These are phyloP conservation scores for Cerrena zonata DNA, from an alignment of 1,284 basidiomycete species.

Conservation along the genomic window DNA sequence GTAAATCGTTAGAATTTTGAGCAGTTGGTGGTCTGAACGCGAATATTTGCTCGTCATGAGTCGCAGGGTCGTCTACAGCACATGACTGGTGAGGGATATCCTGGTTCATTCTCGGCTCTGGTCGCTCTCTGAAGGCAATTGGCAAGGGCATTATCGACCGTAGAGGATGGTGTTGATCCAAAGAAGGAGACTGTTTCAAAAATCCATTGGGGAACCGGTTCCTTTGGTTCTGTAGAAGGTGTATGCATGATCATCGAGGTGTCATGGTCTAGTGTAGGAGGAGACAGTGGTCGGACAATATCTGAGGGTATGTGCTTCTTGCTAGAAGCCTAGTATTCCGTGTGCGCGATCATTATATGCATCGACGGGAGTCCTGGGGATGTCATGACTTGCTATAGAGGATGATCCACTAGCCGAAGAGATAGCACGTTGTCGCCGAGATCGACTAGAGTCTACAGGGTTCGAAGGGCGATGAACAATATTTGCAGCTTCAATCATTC, in stretches of 20 bases:
- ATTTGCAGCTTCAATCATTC: slow-evolving; percentile 57
- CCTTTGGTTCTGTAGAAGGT: too few relatives aligned
- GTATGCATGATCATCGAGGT: too few relatives aligned
- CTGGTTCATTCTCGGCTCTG: too few relatives aligned
- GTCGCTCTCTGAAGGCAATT: slow-evolving; percentile 6
- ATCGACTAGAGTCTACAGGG: slow-evolving; percentile 15
- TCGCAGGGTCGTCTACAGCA: neutral
- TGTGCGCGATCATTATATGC: slow-evolving; percentile 30
- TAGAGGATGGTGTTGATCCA: slow-evolving; percentile 41
- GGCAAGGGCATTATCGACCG: slow-evolving; percentile 31
- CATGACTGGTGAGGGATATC: too few relatives aligned
- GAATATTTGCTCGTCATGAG: slow-evolving; percentile 11
- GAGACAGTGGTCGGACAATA: too few relatives aligned
- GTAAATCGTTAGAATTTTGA: too few relatives aligned
- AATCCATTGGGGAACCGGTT: slow-evolving; percentile 42
- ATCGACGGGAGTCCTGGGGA: slow-evolving; percentile 39
- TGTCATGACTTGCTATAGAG: slow-evolving; percentile 38
- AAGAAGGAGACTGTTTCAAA: slow-evolving; percentile 34
- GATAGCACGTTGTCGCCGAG: slow-evolving; percentile 25
- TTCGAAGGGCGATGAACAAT: slow-evolving; percentile 27
- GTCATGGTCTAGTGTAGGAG: slow-evolving; percentile 5
- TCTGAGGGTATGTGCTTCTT: too few relatives aligned
- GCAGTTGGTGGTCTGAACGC: slow-evolving; percentile 12
- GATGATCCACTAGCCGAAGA: slow-evolving; percentile 36
- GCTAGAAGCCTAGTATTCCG: slow-evolving; percentile 32